Evolutionary conservation across 2,329 filamentous ascomycete genomes (phyloP).

Genomic region (Sporothrix brasiliensis): DNA sequence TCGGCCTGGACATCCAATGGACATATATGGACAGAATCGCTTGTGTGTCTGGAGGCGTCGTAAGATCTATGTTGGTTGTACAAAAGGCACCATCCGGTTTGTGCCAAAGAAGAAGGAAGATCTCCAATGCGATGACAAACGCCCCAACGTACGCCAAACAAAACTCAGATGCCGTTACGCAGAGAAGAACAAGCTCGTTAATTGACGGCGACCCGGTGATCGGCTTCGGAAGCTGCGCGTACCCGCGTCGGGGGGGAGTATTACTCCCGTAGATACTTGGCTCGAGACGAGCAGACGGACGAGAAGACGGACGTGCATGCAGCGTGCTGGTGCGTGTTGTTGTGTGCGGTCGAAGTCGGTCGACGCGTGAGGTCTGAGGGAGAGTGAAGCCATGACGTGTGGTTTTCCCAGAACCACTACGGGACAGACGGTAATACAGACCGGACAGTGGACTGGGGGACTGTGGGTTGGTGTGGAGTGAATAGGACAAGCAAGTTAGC

Average conservation of each 20-base stretch:
- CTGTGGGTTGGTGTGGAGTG: neutral
- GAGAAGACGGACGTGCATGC: neutral
- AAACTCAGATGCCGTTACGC: conserved; percentile 2
- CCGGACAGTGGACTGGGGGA: neutral
- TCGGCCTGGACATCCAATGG: conserved; percentile 9
- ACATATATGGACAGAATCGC: neutral
- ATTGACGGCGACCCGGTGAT: conserved; percentile 5
- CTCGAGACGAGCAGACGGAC: neutral
- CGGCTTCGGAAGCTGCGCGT: conserved; percentile 19
- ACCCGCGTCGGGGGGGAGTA: neutral
- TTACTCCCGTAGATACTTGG: neutral
- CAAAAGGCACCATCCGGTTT: conserved; percentile 1
- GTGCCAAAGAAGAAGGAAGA: neutral
- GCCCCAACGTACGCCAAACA: neutral
- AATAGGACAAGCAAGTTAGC: neutral
- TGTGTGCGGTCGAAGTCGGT: neutral
- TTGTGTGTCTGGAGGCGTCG: neutral
- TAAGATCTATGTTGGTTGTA: neutral
- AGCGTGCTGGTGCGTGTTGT: conserved; percentile 8
- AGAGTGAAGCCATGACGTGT: conserved; percentile 22
- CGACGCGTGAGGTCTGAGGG: conserved; percentile 7
- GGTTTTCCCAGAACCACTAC: neutral
- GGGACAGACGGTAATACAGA: neutral
- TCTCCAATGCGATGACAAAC: neutral
- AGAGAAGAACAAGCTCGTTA: neutral